Evolutionary conservation across 2,329 filamentous ascomycete species (phyloP).

Genomic region (Piedraia hortae): DNA sequence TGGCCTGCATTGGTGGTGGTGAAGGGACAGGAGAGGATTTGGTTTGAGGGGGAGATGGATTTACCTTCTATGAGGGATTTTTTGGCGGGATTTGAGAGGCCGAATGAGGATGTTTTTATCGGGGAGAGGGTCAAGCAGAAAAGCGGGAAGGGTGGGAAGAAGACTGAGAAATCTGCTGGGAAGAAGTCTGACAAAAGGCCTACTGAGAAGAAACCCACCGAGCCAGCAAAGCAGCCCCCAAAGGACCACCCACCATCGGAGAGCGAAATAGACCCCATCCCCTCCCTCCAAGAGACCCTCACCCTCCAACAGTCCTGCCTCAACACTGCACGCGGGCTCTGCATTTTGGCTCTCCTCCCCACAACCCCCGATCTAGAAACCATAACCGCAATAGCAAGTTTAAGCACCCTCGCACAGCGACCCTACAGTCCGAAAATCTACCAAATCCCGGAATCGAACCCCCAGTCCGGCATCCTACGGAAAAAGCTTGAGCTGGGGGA

Average conservation of each 20-base stretch:
- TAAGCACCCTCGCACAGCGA: slow-evolving; percentile 41
- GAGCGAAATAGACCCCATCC: slow-evolving; percentile 40
- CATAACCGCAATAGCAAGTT: slow-evolving; percentile 22
- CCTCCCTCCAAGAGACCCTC: slow-evolving; percentile 32
- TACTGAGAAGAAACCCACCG: slow-evolving; percentile 23
- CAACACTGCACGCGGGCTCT: slow-evolving; percentile 48
- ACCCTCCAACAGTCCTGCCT: slow-evolving; percentile 47
- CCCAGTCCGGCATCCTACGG: slow-evolving; percentile 27
- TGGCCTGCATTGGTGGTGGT: slow-evolving; percentile 64
- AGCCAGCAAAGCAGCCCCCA: slow-evolving; percentile 21
- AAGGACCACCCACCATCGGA: slow-evolving; percentile 22
- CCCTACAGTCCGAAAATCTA: slow-evolving; percentile 69
- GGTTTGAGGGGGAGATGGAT: slow-evolving; percentile 62
- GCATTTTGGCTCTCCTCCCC: slow-evolving; percentile 49
- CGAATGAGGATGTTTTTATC: slow-evolving; percentile 48
- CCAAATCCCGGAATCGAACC: slow-evolving; percentile 36
- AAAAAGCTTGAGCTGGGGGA: slow-evolving; percentile 31
- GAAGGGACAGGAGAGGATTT: slow-evolving; percentile 35
- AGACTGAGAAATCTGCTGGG: slow-evolving; percentile 21
- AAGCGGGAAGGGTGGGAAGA: slow-evolving; percentile 15
- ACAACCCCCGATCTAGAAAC: slow-evolving; percentile 5
- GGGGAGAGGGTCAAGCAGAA: slow-evolving; percentile 21
- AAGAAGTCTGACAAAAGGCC: slow-evolving; percentile 20
- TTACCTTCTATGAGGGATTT: slow-evolving; percentile 62
- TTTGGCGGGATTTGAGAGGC: slow-evolving; percentile 47